These are phyloP conservation scores for Candida easanensis DNA, from an alignment of 805 yeast species.

Conservation along the genomic window DNA sequence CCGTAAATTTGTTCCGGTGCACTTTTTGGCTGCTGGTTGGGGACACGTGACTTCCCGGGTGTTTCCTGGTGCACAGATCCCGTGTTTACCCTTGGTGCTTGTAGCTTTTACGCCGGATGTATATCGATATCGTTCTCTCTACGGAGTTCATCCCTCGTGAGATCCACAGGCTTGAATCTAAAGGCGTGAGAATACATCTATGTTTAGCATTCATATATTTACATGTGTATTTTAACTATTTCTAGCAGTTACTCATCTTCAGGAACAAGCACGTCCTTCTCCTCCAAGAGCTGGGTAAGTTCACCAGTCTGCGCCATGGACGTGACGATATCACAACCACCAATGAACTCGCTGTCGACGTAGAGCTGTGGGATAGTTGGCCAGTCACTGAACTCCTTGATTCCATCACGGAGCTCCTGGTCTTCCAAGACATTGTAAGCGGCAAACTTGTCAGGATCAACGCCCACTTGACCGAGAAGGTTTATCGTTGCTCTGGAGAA, in stretches of 20 bases:
- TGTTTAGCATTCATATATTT: not conserved
- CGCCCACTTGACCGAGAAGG: slow-evolving; percentile 93
- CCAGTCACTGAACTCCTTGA: slow-evolving; percentile 95
- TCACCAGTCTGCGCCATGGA: slow-evolving; percentile 93
- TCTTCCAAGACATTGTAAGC: slow-evolving; percentile 97
- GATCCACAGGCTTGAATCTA: slow-evolving; percentile 35
- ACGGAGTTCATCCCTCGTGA: slow-evolving; percentile 38
- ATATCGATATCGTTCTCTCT: slow-evolving; percentile 21
- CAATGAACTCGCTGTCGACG: slow-evolving; percentile 86
- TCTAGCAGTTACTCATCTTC: slow-evolving; percentile 48
- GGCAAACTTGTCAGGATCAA: slow-evolving; percentile 93
- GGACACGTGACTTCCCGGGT: not conserved
- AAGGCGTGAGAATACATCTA: slow-evolving; percentile 38
- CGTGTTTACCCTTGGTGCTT: too few species aligned
- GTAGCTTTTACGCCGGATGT: not conserved
- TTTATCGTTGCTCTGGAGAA: slow-evolving; percentile 94
- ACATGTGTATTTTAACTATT: not conserved
- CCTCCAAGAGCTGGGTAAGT: slow-evolving; percentile 77
- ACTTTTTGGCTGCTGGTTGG: slow-evolving; percentile 9
- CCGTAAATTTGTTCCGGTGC: slow-evolving; percentile 5
- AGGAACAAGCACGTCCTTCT: slow-evolving; percentile 74
- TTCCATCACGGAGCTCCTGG: slow-evolving; percentile 88
- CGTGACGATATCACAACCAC: slow-evolving; percentile 95
- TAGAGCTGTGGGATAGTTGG: slow-evolving; percentile 98
- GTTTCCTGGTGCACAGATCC: too few species aligned